These are phyloP conservation scores for Aspergillus sp. DNA, from an alignment of 2,329 filamentous ascomycete species.

Conservation along the genomic window DNA sequence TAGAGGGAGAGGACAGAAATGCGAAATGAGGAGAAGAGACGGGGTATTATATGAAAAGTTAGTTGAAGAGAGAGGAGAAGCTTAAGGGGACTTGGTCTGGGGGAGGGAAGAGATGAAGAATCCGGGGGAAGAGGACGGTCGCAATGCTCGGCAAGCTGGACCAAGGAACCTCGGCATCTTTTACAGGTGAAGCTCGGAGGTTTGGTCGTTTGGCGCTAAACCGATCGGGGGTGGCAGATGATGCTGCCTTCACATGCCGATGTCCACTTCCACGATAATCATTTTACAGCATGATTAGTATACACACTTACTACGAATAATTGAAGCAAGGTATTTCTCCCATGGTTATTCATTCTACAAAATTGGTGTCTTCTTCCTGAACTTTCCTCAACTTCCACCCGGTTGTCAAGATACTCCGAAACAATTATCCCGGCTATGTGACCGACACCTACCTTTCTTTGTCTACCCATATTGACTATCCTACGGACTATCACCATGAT, in stretches of 20 bases:
- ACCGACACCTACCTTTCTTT: too few species aligned
- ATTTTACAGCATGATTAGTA: too few species aligned
- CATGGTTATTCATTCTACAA: too few species aligned
- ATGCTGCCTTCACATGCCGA: conserved; percentile 38
- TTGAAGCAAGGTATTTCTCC: neutral
- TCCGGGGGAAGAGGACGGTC: conserved; percentile 23
- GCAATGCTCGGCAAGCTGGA: conserved; percentile 33
- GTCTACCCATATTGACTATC: too few species aligned
- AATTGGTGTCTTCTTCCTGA: too few species aligned
- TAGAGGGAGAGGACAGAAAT: conserved; percentile 15
- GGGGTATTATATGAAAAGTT: conserved; percentile 6
- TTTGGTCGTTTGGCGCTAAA: conserved; percentile 16
- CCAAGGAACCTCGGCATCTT: conserved; percentile 38
- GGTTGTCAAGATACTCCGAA: neutral
- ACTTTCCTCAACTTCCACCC: neutral
- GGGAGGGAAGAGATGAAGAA: conserved; percentile 23
- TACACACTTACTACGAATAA: too few species aligned
- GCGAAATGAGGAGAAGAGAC: conserved; percentile 7
- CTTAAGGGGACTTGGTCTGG: conserved; percentile 24
- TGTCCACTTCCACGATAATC: conserved; percentile 1
- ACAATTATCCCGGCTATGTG: too few species aligned
- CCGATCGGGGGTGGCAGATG: conserved; percentile 30
- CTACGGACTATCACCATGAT: too few species aligned
- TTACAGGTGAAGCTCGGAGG: conserved; percentile 21
- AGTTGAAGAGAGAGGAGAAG: conserved; percentile 3